Base-by-base conservation (phyloP, 495 filamentous ascomycete genomes). In the Annulohypoxylon nitens region DNA sequence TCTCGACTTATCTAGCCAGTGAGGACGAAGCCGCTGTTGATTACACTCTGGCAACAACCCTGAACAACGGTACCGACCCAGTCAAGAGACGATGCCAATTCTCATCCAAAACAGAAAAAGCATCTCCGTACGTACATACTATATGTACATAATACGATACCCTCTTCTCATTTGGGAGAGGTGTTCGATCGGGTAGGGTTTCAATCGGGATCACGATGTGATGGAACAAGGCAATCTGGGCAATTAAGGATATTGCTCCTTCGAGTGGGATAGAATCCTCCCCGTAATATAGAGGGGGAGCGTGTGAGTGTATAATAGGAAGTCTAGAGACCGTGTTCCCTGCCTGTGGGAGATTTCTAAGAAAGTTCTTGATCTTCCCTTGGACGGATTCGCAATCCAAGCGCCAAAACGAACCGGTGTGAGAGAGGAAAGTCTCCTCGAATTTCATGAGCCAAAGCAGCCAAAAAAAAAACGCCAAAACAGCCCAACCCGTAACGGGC, bases 251-350 rank as follows among this genome's bases (percentile, higher is more conserved):
- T 34, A 45, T 43, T 26, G 41, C 59, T 61, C 51, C 58, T 61
- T 47, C 69, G 71, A 59, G n/a, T 47, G 37, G 67, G 30, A 25
- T 67, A 45, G 54, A 55, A 57, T 45, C 9, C 34, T 26, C 57
- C 57, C 37, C 36, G 6, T 14, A 43, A 60, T 25, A 0, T 25
- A 60, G 57, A 37, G 58, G 30, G 50, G 54, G 55, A 51, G 66
- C 60, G 72, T 71, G 72, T 64, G 57, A 41, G 66, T 74, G 66
- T 70, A 70, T 75, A 75, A 75, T 75, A 75, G 67, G 72, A 68
- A 71, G 72, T 75, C 43, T 59, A 68, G 54, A 67, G 67, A 62
- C 67, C 51, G 18, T 53, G 47, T 64, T 50, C 64, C 64, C 45
- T 71, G 36, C 37, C 47, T 60, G 48, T 34, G 50, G 67, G 59